Base-by-base conservation (phyloP, 305 asterid species). In the Rubia tinctorum region DNA sequence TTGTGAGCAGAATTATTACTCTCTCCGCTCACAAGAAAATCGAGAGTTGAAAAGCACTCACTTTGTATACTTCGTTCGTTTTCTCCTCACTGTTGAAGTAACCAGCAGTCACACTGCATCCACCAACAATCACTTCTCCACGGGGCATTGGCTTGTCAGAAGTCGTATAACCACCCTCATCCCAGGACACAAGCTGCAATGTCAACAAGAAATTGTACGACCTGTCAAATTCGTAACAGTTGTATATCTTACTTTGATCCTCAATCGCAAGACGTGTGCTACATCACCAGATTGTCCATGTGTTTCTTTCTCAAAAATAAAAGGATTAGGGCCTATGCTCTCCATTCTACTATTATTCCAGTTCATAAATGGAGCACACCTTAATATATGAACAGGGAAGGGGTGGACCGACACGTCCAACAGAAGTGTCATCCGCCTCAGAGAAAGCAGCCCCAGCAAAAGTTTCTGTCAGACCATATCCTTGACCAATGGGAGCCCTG, bases 371-470 rank as follows among this genome's bases (percentile, higher is more conserved):
- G 64, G 74, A 62, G 72, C 79, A 78, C 76, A 92, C 98, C 98
- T 92, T 92, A 75, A 92, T 84, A 78, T 87, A 92, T 81, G 88
- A 80, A 82, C 96, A 90, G 83, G 98, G 96, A 79, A 92, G 90
- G 76, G 98, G 96, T 78, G 98, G 98, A 49, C 98, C 98, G 73
- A 90, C 96, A 77, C 96, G 96, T 55, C 96, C 98, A 75, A 92
- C 91, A 66, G 93, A 90, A 80, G 73, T 74, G 78, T 92, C 98
- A 61, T 92, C 98, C 73, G 77, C 76, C 87, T 90, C 98, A 40
- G 98, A 90, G 77, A 92, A 92, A 66, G 98, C 85, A 73, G 92
- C 95, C 64, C 98, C 98, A 67, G 98, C 98, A 83, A 80, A 92
- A 51, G 98, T 92, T 82, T 92, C 98, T 67, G 98, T 92, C 44